phyloP scores from a whole-genome alignment of 805 yeast species.

The Saccharomyces eubayanus region DNA sequence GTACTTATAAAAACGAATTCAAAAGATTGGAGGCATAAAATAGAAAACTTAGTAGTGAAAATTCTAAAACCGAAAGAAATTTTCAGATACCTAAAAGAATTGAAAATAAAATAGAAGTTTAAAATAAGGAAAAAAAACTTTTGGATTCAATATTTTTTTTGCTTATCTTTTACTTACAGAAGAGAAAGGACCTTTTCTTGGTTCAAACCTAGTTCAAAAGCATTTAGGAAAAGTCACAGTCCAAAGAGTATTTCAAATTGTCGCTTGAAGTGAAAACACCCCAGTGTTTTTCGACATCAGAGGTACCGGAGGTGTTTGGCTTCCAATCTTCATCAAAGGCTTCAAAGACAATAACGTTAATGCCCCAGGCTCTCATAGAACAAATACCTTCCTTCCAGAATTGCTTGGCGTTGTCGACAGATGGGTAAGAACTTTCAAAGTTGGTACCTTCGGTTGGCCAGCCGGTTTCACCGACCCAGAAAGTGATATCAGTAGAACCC shows the following conservation, averaged over 20 bases:
- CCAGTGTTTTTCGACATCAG: conserved; percentile 89
- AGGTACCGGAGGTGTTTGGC: conserved; percentile 79
- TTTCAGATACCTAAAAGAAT: not conserved
- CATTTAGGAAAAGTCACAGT: conserved; percentile 36
- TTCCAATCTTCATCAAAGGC: conserved; percentile 96
- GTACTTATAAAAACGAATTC: not conserved
- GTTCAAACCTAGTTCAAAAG: not conserved
- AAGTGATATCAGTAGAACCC: conserved; percentile 77
- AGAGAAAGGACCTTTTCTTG: not conserved
- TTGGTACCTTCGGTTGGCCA: conserved; percentile 87
- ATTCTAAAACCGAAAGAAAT: not conserved
- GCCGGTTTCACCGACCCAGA: conserved; percentile 97
- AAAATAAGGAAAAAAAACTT: not conserved
- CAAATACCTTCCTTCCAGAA: conserved; percentile 88
- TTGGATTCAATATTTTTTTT: not conserved
- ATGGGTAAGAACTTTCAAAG: conserved; percentile 60
- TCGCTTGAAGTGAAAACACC: conserved; percentile 66
- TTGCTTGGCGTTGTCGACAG: conserved; percentile 60
- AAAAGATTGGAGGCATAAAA: not conserved
- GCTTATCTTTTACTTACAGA: not conserved
- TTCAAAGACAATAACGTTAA: conserved; percentile 87
- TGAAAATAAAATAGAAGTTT: not conserved
- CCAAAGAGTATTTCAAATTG: conserved; percentile 39
- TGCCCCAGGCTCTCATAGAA: conserved; percentile 93
- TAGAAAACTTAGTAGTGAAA: not conserved